A percentile compares a stretch with the other conserved stretches of the same genome.
Conservation (phyloP, 257 asterid genomes). For the Asclepias syriaca region DNA sequence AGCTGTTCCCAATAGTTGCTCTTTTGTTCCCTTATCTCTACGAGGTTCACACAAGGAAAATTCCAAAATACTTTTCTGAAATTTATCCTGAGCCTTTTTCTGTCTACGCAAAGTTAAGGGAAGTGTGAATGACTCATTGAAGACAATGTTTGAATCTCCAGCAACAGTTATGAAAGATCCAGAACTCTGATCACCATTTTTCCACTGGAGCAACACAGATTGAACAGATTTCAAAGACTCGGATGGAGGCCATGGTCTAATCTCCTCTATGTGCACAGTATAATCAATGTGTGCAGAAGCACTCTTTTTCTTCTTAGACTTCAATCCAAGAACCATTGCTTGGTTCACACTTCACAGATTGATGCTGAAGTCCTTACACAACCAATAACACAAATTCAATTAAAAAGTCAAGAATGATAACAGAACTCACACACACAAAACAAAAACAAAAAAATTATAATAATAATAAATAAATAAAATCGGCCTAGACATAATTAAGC, state of each 20-base stretch:
- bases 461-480: neutral
- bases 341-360: constrained; percentile 11
- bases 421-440: neutral
- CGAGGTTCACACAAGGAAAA: constrained; percentile 69
- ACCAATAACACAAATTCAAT: neutral
- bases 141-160: constrained; percentile 51
- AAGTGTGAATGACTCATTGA: constrained; percentile 60
- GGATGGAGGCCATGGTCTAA: constrained; percentile 90
- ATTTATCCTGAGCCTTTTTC: constrained; percentile 45
- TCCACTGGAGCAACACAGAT: constrained; percentile 74
- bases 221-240: constrained; percentile 57
- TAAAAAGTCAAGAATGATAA: neutral
- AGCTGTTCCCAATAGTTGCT: constrained; percentile 63
- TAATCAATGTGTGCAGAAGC: constrained; percentile 44
- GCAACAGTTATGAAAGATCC: constrained; percentile 58
- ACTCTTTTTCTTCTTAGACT: constrained; percentile 52
- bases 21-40: constrained; percentile 58
- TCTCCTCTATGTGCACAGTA: constrained; percentile 47
- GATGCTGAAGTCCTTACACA: neutral
- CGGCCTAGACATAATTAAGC: neutral
- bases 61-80: constrained; percentile 60
- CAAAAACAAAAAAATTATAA: neutral
- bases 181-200: constrained; percentile 48
- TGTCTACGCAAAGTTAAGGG: constrained; percentile 43
- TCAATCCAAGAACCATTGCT: constrained; percentile 87